phyloP scores from a whole-genome alignment of 2,329 filamentous ascomycete genomes.

The Venturia oleaginea region DNA sequence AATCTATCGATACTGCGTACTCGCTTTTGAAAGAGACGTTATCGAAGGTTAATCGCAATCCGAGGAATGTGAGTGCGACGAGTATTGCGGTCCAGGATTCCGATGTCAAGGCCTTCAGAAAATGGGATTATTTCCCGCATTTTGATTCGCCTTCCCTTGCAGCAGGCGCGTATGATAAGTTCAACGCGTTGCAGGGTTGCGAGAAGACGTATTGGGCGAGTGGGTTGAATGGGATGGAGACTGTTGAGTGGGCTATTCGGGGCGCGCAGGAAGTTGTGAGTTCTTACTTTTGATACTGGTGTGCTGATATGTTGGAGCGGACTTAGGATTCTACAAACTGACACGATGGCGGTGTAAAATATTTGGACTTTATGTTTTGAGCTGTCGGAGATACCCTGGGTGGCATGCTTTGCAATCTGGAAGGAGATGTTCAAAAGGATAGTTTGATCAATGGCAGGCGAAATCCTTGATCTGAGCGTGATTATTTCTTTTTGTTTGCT shows the following conservation, averaged over 20 bases:
- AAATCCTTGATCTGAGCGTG: no score
- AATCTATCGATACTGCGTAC: slow-evolving; percentile 22
- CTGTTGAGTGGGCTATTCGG: slow-evolving; percentile 29
- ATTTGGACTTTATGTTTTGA: background rate
- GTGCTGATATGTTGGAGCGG: no score
- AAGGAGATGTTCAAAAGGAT: no score
- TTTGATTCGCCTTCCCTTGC: slow-evolving; percentile 23
- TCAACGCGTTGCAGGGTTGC: slow-evolving; percentile 28
- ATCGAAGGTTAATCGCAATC: slow-evolving; percentile 28
- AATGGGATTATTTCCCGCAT: slow-evolving; percentile 32
- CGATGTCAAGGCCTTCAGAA: slow-evolving; percentile 27
- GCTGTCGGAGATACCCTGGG: background rate
- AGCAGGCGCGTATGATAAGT: slow-evolving; percentile 23
- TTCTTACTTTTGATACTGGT: slow-evolving; percentile 22
- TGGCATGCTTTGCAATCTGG: background rate
- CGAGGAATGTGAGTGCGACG: slow-evolving; percentile 23
- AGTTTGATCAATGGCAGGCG: no score
- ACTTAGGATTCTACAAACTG: no score
- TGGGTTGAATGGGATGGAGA: slow-evolving; percentile 29
- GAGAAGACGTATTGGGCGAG: slow-evolving; percentile 30
- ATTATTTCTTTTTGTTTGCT: no score
- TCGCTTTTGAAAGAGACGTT: slow-evolving; percentile 24
- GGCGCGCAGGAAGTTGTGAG: slow-evolving; percentile 28
- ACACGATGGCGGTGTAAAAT: no score
- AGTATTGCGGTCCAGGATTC: slow-evolving; percentile 18